Percentiles rank a stretch among this genome's conserved stretches.
Evolutionary conservation across 805 yeast species (phyloP).

Genomic region (Teunomyces kruisii): DNA sequence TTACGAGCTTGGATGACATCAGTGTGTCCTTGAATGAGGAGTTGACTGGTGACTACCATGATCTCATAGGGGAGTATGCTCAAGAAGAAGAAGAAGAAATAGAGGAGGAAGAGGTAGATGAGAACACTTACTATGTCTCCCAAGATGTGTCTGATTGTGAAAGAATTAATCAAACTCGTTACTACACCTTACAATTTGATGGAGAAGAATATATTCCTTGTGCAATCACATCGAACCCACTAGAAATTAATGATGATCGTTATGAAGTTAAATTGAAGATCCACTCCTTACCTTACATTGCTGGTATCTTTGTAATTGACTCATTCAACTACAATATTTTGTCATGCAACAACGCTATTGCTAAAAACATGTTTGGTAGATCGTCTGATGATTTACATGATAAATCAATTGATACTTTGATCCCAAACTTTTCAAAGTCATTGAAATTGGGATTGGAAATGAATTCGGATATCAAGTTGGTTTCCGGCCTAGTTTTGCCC

Average conservation of each 20-base stretch:
- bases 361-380: conserved; percentile 75
- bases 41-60: conserved; percentile 9
- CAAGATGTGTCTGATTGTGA: conserved; percentile 27
- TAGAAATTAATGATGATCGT: conserved; percentile 45
- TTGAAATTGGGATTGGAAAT: conserved; percentile 39
- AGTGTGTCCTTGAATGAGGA: conserved; percentile 29
- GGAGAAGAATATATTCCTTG: conserved; percentile 59
- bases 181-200: conserved; percentile 54
- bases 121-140: conserved; percentile 13
- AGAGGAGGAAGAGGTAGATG: conserved; percentile 14
- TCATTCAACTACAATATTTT: conserved; percentile 49
- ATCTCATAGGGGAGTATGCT: conserved; percentile 2
- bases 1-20: conserved; percentile 18
- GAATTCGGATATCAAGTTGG: conserved; percentile 20
- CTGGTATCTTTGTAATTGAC: conserved; percentile 77
- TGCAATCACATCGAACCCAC: conserved; percentile 64
- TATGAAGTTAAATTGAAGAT: conserved; percentile 57
- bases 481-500: conserved; percentile 78
- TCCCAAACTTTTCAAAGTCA: conserved; percentile 61
- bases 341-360: conserved; percentile 78
- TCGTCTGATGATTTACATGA: conserved; percentile 44
- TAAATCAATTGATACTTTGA: conserved; percentile 50
- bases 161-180: conserved; percentile 55
- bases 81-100: conserved; percentile 9
- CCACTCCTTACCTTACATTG: conserved; percentile 80